Evolutionary conservation across 495 filamentous ascomycete species (phyloP), one percentile per base, ranked within the genome.

Genomic region (Cercophora sp.): DNA sequence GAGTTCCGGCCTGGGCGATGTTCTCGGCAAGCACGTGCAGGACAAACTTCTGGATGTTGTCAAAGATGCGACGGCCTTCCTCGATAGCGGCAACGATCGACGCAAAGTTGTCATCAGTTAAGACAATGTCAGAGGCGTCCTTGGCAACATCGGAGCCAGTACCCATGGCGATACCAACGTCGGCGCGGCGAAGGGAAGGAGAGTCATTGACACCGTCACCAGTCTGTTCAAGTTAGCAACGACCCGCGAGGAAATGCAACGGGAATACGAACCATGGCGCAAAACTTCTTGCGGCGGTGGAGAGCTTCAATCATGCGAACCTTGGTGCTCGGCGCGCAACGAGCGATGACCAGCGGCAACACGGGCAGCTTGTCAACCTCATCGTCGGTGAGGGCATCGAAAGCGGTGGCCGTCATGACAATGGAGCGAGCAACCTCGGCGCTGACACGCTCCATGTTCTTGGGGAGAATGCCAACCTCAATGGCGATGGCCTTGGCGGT

Each of bases 91-190:
- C 82, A 0, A 89, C 84, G 59, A 89, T 89, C 9, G 77, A 82
- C 2, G 85, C 84, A 57, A 91, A 91, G 65, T 95, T 92, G 62
- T 94, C 90, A 64, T 93, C 88, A 1, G 89, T 89, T 3, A 94
- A 70, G 2, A 94, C 87, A 61, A 94, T 90, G 60, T 91, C 88
- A 0, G 87, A 83, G 0, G 89, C 89, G 24, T 87, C 87, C 61
- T 91, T 94, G 15, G 90, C 91, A 2, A 95, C 90, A 57, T 95
- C 91, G 15, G 85, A 89, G 2, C 90, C 91, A 39, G 85, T 78
- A 8, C 87, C 88, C 87, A 92, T 91, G 24, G 87, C 88, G 48
- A 93, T 93, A 16, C 88, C 88, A 2, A 91, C 86, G 56, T 93
- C 88, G 3, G 89, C 86, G 41, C 81, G 76, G 31, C 84, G 83